Conservation (phyloP, 768 basidiomycete genomes). For the Xerocomus brunneocitrinus region DNA sequence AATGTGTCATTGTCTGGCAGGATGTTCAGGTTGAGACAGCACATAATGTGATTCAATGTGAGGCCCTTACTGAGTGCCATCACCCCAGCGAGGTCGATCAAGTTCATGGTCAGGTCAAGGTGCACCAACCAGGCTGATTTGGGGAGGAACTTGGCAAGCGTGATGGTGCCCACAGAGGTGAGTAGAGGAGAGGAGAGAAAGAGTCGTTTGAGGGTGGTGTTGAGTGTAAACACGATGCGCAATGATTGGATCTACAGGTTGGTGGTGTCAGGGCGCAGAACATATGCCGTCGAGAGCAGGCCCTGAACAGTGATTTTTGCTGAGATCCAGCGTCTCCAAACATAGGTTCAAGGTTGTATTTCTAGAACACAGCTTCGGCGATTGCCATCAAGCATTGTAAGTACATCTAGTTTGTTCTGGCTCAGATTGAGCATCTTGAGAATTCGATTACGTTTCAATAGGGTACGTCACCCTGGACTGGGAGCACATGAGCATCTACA, state of each 20-base stretch:
- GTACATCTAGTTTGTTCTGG: constrained; percentile 89
- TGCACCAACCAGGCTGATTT: too few relatives aligned
- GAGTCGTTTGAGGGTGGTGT: constrained; percentile 85
- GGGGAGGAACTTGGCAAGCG: too few relatives aligned
- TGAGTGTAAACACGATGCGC: constrained; percentile 89
- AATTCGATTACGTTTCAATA: constrained; percentile 92
- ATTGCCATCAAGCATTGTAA: constrained; percentile 72
- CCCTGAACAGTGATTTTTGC: constrained; percentile 90
- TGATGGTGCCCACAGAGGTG: too few relatives aligned
- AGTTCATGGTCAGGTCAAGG: constrained; percentile 85
- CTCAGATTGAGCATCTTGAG: constrained; percentile 90
- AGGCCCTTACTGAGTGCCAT: constrained; percentile 88
- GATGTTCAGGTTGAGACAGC: constrained; percentile 91
- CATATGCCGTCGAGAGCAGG: constrained; percentile 84
- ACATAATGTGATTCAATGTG: constrained; percentile 77
- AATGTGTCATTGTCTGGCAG: constrained; percentile 80
- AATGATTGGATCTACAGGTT: constrained; percentile 68
- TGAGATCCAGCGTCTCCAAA: constrained; percentile 90
- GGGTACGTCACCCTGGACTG: too few relatives aligned
- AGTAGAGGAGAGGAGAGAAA: too few relatives aligned
- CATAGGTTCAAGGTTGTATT: constrained; percentile 95
- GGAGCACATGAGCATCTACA: too few relatives aligned
- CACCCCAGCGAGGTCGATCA: constrained; percentile 83
- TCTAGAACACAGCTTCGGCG: constrained; percentile 85
- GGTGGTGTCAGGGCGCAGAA: constrained; percentile 2